Evolutionary conservation across 306 rosid species (phyloP).

Genomic region (Quercus ilex): DNA sequence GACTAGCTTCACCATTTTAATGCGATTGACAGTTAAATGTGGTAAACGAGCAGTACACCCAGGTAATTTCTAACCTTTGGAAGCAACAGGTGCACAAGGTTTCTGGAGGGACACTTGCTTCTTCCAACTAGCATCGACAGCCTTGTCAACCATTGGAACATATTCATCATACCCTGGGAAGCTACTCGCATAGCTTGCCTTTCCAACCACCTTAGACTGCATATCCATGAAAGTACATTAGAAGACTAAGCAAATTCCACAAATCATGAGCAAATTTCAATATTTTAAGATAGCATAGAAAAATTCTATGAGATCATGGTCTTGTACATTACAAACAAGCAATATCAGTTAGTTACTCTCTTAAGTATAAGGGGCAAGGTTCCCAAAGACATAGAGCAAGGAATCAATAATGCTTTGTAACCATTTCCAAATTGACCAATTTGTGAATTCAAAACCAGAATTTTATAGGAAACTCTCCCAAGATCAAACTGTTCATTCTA

Average conservation of each 20-base stretch:
- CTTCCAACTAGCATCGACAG: conserved; percentile 88
- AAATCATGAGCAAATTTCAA: conserved; percentile 10
- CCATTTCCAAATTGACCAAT: background rate
- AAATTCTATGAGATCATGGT: background rate
- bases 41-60: background rate
- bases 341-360: background rate
- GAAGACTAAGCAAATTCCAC: conserved; percentile 3
- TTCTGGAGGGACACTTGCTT: conserved; percentile 54
- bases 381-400: background rate
- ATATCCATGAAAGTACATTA: background rate
- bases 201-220: conserved; percentile 76
- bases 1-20: background rate
- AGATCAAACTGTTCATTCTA: background rate
- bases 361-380: background rate
- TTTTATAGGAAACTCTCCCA: background rate
- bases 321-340: background rate
- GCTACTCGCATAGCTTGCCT: conserved; percentile 54
- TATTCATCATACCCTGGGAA: conserved; percentile 85
- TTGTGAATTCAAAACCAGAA: background rate
- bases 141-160: conserved; percentile 95
- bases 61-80: conserved; percentile 50
- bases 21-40: background rate
- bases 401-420: background rate
- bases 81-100: conserved; percentile 41
- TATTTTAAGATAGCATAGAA: background rate